Base-by-base conservation (phyloP, 2,329 filamentous ascomycete genomes). In the Talaromyces sp. region DNA sequence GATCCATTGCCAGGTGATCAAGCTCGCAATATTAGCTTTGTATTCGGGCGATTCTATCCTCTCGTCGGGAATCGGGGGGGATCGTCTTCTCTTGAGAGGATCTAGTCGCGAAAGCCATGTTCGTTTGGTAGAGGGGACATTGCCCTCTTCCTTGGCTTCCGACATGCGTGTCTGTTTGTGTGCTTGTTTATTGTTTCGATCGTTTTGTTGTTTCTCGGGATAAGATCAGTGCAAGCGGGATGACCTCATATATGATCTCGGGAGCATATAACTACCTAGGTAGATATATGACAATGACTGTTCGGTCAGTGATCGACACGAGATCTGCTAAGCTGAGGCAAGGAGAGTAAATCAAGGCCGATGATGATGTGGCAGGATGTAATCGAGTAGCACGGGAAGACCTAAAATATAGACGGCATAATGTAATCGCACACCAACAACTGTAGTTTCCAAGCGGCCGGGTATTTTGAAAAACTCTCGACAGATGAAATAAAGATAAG, bases 1-100 rank as follows among this genome's bases (percentile, higher is more conserved):
- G 82, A 96, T 93, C 93, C 93, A 97, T 74, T 91, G 86, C 74
- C 96, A 97, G 7, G 90, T 90, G 36, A 96, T 75, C 67, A 83
- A 76, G 78, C 91, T 95, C 69, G 93, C 84, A 74, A 92, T 89
- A 4, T 85, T 79, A 3, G 92, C 92, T 13, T 79, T 82, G 72
- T 90, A 82, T 78, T 96, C 92, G 69, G 86, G 85, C 7, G 86
- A 92, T 2, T 82, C 76, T 19, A 70, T 71, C 40, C 84, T 78
- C 70, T 82, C 76, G 45, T 82, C 75, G 2, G 85, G 85, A 22
- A 87, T 74, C 2, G 84, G 82, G n/a, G 85, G 84, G 60, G 77
- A 76, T 31, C 56, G 25, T 38, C 65, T 49, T 22, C 45, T 49
- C 72, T 70, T 64, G 19, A 67, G 49, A 19, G 65, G 65, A 36